A percentile compares a stretch with the other conserved stretches of the same genome.
phyloP scores from a whole-genome alignment of 2,329 filamentous ascomycete genomes.

The Penicillium digitatum region DNA sequence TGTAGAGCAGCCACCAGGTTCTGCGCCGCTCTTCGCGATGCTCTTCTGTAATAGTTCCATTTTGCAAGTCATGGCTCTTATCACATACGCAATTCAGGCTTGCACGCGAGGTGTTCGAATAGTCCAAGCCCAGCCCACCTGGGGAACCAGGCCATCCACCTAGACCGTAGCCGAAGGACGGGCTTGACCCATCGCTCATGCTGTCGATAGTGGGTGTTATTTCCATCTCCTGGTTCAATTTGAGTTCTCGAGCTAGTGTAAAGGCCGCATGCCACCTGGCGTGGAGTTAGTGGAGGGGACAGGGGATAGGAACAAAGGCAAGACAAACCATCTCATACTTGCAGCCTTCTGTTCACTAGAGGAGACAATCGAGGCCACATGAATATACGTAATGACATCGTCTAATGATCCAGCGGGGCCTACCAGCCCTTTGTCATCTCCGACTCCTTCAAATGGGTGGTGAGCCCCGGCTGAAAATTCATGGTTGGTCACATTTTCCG shows the following conservation, averaged over 20 bases:
- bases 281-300: conserved; percentile 4
- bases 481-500: conserved; percentile 51
- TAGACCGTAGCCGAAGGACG: conserved; percentile 32
- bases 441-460: conserved; percentile 51
- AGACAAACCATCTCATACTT: conserved; percentile 69
- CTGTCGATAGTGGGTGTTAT: conserved; percentile 30
- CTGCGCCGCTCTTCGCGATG: conserved; percentile 83
- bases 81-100: conserved; percentile 39
- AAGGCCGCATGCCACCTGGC: conserved; percentile 79
- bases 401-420: conserved; percentile 70
- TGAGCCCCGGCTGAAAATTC: conserved; percentile 69
- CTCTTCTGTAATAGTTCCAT: conserved; percentile 59
- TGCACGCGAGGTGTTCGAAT: conserved; percentile 34
- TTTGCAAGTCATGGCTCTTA: conserved; percentile 20
- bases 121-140: conserved; percentile 47
- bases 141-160: conserved; percentile 46
- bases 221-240: conserved; percentile 73
- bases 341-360: conserved; percentile 93
- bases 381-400: conserved; percentile 87
- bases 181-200: conserved; percentile 32
- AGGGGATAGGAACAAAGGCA: not conserved
- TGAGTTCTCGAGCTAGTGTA: conserved; percentile 81
- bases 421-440: conserved; percentile 47
- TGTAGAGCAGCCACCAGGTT: conserved; percentile 92
- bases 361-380: conserved; percentile 85